These are phyloP conservation scores for Pisolithus sp. DNA, from an alignment of 768 basidiomycete genomes.

Conservation along the genomic window DNA sequence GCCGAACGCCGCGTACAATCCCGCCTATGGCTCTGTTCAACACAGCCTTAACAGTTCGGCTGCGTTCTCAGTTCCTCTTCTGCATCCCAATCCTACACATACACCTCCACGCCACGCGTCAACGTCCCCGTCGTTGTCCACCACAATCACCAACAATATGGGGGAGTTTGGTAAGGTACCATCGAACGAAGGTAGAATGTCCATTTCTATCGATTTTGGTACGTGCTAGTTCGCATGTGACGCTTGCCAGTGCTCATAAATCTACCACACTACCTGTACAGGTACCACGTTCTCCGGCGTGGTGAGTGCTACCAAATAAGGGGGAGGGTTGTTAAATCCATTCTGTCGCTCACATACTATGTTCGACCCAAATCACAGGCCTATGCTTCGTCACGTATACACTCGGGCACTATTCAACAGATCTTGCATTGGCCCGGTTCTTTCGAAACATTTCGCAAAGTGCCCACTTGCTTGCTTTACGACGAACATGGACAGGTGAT, in stretches of 20 bases:
- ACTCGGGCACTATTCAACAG: slow-evolving; percentile 73
- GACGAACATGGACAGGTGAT: slow-evolving; percentile 66
- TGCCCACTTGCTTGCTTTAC: slow-evolving; percentile 80
- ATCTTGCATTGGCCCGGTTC: slow-evolving; percentile 84
- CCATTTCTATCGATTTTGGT: slow-evolving; percentile 82
- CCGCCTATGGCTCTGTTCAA: not conserved
- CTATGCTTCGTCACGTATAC: slow-evolving; percentile 80
- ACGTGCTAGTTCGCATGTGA: slow-evolving; percentile 12
- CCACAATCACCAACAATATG: slow-evolving; percentile 9
- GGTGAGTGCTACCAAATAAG: slow-evolving; percentile 39
- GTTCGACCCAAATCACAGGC: slow-evolving; percentile 40
- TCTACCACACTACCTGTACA: slow-evolving; percentile 20
- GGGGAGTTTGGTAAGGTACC: slow-evolving; percentile 14
- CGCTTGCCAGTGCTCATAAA: not conserved
- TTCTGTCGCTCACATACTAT: slow-evolving; percentile 1
- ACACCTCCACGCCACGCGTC: slow-evolving; percentile 12
- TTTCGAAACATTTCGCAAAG: slow-evolving; percentile 81
- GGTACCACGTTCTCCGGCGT: slow-evolving; percentile 87
- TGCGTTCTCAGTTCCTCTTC: slow-evolving; percentile 6
- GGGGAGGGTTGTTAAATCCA: not conserved
- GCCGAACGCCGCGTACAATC: not conserved
- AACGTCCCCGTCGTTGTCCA: slow-evolving; percentile 18
- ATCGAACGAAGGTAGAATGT: slow-evolving; percentile 70
- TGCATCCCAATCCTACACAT: slow-evolving; percentile 26
- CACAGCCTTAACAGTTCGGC: not conserved